Conservation (phyloP, 2,329 filamentous ascomycete species). For the Colletotrichum echinochloae region DNA sequence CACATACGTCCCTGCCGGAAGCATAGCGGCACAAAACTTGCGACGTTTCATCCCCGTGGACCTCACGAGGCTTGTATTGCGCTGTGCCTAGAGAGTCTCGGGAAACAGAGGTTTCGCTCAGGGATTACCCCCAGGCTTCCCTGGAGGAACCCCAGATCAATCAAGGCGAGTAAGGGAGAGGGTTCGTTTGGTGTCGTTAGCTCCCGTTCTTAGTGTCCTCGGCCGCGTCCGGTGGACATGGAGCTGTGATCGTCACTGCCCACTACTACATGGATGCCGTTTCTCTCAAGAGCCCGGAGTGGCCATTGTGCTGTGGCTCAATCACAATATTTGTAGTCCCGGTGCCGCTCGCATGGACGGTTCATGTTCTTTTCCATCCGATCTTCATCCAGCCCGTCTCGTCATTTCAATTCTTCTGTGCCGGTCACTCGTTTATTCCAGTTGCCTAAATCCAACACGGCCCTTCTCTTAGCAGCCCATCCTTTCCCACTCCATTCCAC, state of each 20-base stretch:
- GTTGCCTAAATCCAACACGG: not conserved
- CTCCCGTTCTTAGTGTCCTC: conserved; percentile 15
- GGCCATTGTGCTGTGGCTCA: conserved; percentile 1
- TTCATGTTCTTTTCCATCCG: not conserved
- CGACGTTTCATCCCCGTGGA: conserved; percentile 38
- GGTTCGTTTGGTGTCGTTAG: too few species aligned
- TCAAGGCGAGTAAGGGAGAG: too few species aligned
- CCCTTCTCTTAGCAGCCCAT: conserved; percentile 1
- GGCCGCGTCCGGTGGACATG: not conserved
- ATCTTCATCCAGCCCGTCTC: conserved; percentile 7
- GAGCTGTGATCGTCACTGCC: conserved; percentile 32
- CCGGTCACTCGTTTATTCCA: conserved; percentile 40
- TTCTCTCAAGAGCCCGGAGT: not conserved
- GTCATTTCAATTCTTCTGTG: conserved; percentile 18
- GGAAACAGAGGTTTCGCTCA: conserved; percentile 22
- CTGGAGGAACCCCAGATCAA: not conserved
- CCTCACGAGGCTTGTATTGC: conserved; percentile 21
- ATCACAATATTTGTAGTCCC: conserved; percentile 33
- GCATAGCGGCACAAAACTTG: conserved; percentile 37
- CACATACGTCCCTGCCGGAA: conserved; percentile 29
- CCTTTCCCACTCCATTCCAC: conserved; percentile 1
- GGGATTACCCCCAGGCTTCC: conserved; percentile 19
- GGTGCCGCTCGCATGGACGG: conserved; percentile 2
- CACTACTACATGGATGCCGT: conserved; percentile 10
- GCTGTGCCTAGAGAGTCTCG: conserved; percentile 16